Conservation (phyloP, 306 rosid species). For the Malus fusca region DNA sequence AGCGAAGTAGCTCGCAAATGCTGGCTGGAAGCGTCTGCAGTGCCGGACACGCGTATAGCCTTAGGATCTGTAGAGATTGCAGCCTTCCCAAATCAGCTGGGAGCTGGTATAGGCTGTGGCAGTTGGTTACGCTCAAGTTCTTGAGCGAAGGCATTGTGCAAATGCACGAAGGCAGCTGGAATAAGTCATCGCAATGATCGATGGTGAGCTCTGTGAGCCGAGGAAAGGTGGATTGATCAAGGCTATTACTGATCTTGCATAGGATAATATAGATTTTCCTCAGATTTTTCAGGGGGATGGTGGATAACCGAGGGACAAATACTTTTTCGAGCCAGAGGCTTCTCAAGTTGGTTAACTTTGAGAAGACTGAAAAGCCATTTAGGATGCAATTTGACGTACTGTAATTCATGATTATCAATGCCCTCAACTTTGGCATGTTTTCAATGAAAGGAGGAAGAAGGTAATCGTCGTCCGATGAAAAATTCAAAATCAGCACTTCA, state of each 20-base stretch:
- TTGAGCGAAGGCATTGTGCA: slow-evolving; percentile 43
- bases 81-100: slow-evolving; percentile 54
- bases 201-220: slow-evolving; percentile 61
- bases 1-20: slow-evolving; percentile 36
- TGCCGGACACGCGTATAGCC: slow-evolving; percentile 71
- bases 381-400: slow-evolving; percentile 49
- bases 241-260: slow-evolving; percentile 46
- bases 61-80: slow-evolving; percentile 42
- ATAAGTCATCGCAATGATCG: slow-evolving; percentile 72
- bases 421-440: slow-evolving; percentile 80
- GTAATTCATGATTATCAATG: slow-evolving; percentile 51
- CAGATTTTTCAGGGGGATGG: slow-evolving; percentile 28
- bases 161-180: slow-evolving; percentile 53
- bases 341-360: slow-evolving; percentile 38
- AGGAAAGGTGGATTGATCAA: slow-evolving; percentile 52
- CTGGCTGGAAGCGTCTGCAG: slow-evolving; percentile 50
- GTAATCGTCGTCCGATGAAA: slow-evolving; percentile 46
- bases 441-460: slow-evolving; percentile 64
- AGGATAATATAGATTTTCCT: slow-evolving; percentile 54
- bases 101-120: slow-evolving; percentile 50
- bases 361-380: slow-evolving; percentile 38
- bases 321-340: slow-evolving; percentile 92
- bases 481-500: slow-evolving; percentile 72
- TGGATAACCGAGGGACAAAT: slow-evolving; percentile 42
- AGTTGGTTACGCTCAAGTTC: slow-evolving; percentile 64